Percentiles rank a stretch among this genome's conserved stretches.
phyloP scores from a whole-genome alignment of 1,284 basidiomycete species.

The Apiotrichum domesticum region DNA sequence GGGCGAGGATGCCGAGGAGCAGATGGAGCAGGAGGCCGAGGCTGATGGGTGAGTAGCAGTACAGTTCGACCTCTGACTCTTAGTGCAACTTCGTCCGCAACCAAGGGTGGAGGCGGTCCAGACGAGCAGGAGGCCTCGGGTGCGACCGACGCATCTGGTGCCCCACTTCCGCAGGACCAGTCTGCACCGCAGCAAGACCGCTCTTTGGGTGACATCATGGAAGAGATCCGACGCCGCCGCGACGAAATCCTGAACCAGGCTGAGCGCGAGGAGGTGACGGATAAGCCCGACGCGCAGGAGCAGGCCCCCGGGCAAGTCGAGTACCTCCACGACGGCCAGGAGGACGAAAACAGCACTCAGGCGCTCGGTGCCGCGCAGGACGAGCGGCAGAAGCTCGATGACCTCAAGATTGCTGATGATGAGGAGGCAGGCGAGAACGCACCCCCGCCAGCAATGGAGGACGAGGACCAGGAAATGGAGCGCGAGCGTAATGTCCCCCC shows the following conservation, averaged over 20 bases:
- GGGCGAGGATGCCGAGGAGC: slow-evolving; percentile 31
- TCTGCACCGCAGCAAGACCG: slow-evolving; percentile 60
- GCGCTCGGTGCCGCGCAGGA: slow-evolving; percentile 80
- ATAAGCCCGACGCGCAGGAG: slow-evolving; percentile 37
- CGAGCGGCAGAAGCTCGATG: slow-evolving; percentile 71
- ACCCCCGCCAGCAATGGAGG: slow-evolving; percentile 16
- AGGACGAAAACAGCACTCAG: slow-evolving; percentile 70
- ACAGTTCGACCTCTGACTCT: slow-evolving; percentile 10
- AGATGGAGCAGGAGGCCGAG: slow-evolving; percentile 23
- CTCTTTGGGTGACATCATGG: slow-evolving; percentile 76
- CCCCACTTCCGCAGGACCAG: slow-evolving; percentile 32
- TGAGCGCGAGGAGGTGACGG: slow-evolving; percentile 45
- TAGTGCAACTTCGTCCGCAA: slow-evolving; percentile 22
- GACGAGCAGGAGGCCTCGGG: slow-evolving; percentile 39
- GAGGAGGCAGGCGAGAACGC: slow-evolving; percentile 17
- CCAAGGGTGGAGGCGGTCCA: slow-evolving; percentile 28
- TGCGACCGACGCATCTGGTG: slow-evolving; percentile 36
- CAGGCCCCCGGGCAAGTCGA: slow-evolving; percentile 63
- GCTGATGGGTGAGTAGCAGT: slow-evolving; percentile 22
- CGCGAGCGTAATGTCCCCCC: not conserved
- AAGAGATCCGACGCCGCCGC: slow-evolving; percentile 75
- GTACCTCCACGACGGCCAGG: slow-evolving; percentile 68
- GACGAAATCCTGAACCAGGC: slow-evolving; percentile 69
- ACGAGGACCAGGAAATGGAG: slow-evolving; percentile 16
- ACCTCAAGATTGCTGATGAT: slow-evolving; percentile 69